Evolutionary conservation across 371 early-diverging fungal genomes (phyloP).

Genomic region (Rhizopus arrhizus): DNA sequence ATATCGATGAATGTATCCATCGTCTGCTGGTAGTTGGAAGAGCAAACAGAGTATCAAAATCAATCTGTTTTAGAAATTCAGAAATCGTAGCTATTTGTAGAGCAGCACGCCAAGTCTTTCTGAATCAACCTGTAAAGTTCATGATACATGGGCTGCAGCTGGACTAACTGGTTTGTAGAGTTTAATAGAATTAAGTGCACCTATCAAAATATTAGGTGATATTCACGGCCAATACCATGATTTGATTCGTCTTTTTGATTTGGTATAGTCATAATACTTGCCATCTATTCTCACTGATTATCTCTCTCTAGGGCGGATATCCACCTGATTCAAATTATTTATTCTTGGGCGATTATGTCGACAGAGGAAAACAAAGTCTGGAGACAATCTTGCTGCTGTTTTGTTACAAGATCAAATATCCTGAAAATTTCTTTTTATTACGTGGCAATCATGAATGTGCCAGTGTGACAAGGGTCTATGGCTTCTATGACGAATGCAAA

Average conservation of each 20-base stretch:
- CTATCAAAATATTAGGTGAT: constrained; percentile 94
- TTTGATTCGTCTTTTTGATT: constrained; percentile 87
- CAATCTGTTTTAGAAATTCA: constrained; percentile 75
- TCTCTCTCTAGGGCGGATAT: constrained; percentile 62
- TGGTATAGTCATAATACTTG: constrained; percentile 68
- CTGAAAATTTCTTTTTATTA: constrained; percentile 93
- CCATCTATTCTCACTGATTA: not conserved
- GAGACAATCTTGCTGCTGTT: constrained; percentile 93
- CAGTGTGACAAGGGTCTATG: constrained; percentile 96
- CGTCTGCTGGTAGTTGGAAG: constrained; percentile 78
- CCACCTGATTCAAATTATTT: constrained; percentile 87
- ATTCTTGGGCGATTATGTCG: constrained; percentile 97
- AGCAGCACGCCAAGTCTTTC: constrained; percentile 85
- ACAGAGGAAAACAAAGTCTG: constrained; percentile 92
- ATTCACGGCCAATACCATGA: constrained; percentile 97
- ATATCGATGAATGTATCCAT: constrained; percentile 87
- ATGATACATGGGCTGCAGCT: not conserved
- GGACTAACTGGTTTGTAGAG: constrained; percentile 34
- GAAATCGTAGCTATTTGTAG: constrained; percentile 93
- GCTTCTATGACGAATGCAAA: constrained; percentile 99
- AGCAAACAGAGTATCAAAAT: constrained; percentile 71
- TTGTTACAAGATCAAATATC: constrained; percentile 95
- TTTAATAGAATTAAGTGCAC: constrained; percentile 92
- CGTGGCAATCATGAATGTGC: constrained; percentile 99
- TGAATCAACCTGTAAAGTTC: constrained; percentile 78